A percentile compares a stretch with the other conserved stretches of the same genome.
Evolutionary conservation across 768 basidiomycete species (phyloP).

Genomic region (Mycena epipterygia): DNA sequence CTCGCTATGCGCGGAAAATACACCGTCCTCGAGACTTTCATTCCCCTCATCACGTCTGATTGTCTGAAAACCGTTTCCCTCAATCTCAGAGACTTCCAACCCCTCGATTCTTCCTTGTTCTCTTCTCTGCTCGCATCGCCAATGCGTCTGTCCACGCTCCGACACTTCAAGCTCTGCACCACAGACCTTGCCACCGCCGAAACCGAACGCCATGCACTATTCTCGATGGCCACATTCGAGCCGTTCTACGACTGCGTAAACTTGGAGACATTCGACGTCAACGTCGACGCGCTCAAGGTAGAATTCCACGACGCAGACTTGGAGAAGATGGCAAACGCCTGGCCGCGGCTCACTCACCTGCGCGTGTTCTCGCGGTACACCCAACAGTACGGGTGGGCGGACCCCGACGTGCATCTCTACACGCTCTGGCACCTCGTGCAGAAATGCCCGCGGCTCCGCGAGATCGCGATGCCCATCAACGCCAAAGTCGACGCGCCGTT

Average conservation of each 20-base stretch:
- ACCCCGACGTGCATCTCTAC: slow-evolving; percentile 5
- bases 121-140: background rate
- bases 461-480: background rate
- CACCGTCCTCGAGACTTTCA: background rate
- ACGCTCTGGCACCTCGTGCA: background rate
- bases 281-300: background rate
- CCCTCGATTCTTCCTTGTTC: background rate
- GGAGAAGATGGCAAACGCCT: background rate
- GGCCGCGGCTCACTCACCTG: background rate
- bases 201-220: no score
- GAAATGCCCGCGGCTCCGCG: background rate
- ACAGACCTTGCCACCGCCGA: background rate
- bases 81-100: background rate
- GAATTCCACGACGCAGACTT: background rate
- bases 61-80: background rate
- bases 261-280: background rate
- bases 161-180: background rate
- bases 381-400: background rate
- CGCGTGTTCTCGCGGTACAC: slow-evolving; percentile 2
- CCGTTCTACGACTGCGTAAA: background rate
- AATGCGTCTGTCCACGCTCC: background rate
- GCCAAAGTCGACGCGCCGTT: background rate
- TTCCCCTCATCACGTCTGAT: background rate
- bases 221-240: background rate
- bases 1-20: background rate